Conservation (phyloP, 805 yeast genomes). For the Zygosaccharomyces lentus region DNA sequence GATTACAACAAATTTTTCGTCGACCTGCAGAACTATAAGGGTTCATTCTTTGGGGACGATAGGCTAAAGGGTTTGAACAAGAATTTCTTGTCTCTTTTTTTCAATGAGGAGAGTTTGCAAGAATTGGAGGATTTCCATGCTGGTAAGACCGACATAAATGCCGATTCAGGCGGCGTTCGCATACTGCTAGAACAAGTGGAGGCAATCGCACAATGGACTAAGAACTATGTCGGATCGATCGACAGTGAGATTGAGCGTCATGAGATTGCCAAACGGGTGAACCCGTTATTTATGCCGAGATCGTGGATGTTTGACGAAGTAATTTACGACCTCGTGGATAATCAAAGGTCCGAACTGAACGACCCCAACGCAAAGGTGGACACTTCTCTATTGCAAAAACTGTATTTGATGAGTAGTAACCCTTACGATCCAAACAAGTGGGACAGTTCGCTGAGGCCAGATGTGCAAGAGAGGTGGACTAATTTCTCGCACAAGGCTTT, state of each 20-base stretch:
- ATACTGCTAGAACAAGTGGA: conserved; percentile 39
- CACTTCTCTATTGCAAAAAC: conserved; percentile 48
- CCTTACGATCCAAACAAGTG: conserved; percentile 71
- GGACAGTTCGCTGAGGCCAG: conserved; percentile 52
- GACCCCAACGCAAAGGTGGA: conserved; percentile 21
- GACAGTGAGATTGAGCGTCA: conserved; percentile 35
- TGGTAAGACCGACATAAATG: conserved; percentile 24
- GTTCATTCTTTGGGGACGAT: conserved; percentile 35
- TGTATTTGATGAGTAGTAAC: conserved; percentile 64
- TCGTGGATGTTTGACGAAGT: conserved; percentile 87
- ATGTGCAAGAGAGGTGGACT: conserved; percentile 53
- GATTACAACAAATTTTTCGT: conserved; percentile 82
- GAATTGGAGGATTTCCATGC: conserved; percentile 26
- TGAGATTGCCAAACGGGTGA: conserved; percentile 43
- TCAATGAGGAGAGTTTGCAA: conserved; percentile 16
- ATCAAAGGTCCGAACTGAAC: conserved; percentile 43
- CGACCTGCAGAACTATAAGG: conserved; percentile 47
- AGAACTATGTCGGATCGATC: conserved; percentile 43
- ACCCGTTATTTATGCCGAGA: conserved; percentile 80
- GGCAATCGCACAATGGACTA: conserved; percentile 50
- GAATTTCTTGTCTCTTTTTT: conserved; percentile 19
- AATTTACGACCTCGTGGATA: conserved; percentile 51
- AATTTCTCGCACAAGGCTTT: conserved; percentile 6
- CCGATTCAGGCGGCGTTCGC: conserved; percentile 37
- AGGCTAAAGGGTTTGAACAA: conserved; percentile 21